Conservation (phyloP, 1,284 basidiomycete species). For the Athelia sp. region DNA sequence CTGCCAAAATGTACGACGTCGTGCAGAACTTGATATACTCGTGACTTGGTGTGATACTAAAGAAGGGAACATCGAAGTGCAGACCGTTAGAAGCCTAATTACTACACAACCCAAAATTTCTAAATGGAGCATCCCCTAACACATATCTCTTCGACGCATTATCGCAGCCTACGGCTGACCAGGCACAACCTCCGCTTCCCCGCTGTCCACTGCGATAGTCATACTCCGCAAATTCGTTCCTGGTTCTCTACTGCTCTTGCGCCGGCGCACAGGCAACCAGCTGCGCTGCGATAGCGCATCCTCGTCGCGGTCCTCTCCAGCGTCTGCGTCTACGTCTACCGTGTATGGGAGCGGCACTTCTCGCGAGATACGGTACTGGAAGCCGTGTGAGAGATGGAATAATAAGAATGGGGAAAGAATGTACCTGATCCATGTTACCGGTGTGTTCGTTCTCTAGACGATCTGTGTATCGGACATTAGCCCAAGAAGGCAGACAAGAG, state of each 20-base stretch:
- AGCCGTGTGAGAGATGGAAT: no score
- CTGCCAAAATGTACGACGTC: no score
- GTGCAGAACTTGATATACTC: background rate
- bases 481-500: background rate
- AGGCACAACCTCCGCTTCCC: background rate
- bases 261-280: background rate
- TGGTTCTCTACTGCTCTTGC: background rate
- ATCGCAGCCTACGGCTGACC: no score
- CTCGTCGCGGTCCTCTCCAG: constrained; percentile 26
- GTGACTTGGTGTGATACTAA: no score
- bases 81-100: no score
- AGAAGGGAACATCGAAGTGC: no score
- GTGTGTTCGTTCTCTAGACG: constrained; percentile 86
- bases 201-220: background rate
- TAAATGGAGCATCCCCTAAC: background rate
- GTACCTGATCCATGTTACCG: constrained; percentile 70
- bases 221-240: background rate
- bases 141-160: no score
- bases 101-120: background rate
- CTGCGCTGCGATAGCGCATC: constrained; percentile 8
- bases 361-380: constrained; percentile 64
- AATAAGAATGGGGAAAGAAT: no score
- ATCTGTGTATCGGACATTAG: constrained; percentile 30
- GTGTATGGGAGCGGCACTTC: constrained; percentile 77
- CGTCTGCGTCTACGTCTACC: constrained; percentile 39